A percentile compares a stretch with the other conserved stretches of the same genome.
These are phyloP conservation scores for Ceratocystis huliohia DNA, from an alignment of 2,329 filamentous ascomycete genomes.

Conservation along the genomic window DNA sequence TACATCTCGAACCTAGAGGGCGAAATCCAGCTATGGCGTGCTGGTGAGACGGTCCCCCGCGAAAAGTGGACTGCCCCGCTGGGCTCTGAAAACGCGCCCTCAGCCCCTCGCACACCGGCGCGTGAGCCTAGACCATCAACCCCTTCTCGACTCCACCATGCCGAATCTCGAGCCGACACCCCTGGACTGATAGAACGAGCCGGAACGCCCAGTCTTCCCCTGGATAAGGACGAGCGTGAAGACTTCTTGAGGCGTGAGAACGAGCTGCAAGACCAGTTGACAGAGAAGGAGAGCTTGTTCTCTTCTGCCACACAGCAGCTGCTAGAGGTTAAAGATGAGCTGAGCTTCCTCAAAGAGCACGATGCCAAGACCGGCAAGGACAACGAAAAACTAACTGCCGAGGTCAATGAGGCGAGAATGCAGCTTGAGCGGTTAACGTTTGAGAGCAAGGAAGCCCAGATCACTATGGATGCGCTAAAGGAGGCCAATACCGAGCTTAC, in stretches of 20 bases:
- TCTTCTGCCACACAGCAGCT: conserved; percentile 67
- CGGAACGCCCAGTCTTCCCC: conserved; percentile 70
- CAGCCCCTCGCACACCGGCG: conserved; percentile 30
- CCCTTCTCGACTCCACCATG: conserved; percentile 29
- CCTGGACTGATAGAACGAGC: conserved; percentile 63
- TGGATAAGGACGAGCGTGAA: conserved; percentile 94
- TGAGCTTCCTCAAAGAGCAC: conserved; percentile 73
- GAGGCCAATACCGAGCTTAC: conserved; percentile 92
- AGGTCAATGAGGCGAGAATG: conserved; percentile 91
- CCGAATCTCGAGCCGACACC: conserved; percentile 50
- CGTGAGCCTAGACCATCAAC: conserved; percentile 40
- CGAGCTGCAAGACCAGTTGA: conserved; percentile 89
- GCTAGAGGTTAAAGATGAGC: conserved; percentile 73
- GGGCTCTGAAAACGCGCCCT: conserved; percentile 22
- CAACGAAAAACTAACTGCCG: conserved; percentile 73
- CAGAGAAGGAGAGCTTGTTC: conserved; percentile 79
- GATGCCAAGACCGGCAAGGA: conserved; percentile 73
- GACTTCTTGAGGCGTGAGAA: conserved; percentile 93
- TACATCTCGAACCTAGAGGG: conserved; percentile 75
- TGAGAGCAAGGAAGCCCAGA: conserved; percentile 90
- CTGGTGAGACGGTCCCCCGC: conserved; percentile 75
- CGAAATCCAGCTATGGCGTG: conserved; percentile 77
- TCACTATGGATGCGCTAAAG: conserved; percentile 95
- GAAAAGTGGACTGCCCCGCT: conserved; percentile 68
- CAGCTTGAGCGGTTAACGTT: conserved; percentile 90